Evolutionary conservation across 441 rosid genomes (phyloP).

Genomic region (Isatis lusitanica): DNA sequence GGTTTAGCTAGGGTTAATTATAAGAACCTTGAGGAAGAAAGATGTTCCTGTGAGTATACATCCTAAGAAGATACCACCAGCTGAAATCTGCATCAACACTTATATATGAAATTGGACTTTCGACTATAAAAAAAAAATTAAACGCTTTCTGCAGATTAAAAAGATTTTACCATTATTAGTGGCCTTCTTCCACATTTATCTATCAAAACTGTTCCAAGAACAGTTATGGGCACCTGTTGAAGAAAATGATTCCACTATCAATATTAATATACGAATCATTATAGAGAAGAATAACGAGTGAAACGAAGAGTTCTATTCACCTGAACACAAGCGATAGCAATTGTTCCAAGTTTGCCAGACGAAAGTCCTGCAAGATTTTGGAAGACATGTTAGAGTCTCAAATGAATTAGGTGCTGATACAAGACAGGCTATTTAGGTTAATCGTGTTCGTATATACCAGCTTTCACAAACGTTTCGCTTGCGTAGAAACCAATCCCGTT

Average conservation of each 20-base stretch:
- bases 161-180: conserved; percentile 64
- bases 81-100: conserved; percentile 54
- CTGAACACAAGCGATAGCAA: conserved; percentile 83
- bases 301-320: conserved; percentile 29
- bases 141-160: not conserved
- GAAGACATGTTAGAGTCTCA: not conserved
- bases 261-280: not conserved
- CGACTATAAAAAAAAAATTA: not conserved
- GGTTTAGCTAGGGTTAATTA: conserved; percentile 6
- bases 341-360: conserved; percentile 73
- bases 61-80: conserved; percentile 75
- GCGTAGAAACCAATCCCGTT: conserved; percentile 84
- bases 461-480: conserved; percentile 79
- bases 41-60: conserved; percentile 67
- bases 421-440: not conserved
- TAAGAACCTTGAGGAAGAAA: conserved; percentile 67
- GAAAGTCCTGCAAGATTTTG: conserved; percentile 61
- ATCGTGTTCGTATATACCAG: conserved; percentile 49
- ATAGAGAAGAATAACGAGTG: not conserved
- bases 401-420: not conserved
- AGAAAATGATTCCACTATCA: not conserved
- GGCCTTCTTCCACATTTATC: conserved; percentile 90
- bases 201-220: conserved; percentile 70
- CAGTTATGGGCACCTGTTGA: conserved; percentile 71
- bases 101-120: not conserved